Percentiles rank a stretch among this genome's conserved stretches.
Conservation (phyloP, 768 basidiomycete species). For the Boletus rufocinnamomeus region DNA sequence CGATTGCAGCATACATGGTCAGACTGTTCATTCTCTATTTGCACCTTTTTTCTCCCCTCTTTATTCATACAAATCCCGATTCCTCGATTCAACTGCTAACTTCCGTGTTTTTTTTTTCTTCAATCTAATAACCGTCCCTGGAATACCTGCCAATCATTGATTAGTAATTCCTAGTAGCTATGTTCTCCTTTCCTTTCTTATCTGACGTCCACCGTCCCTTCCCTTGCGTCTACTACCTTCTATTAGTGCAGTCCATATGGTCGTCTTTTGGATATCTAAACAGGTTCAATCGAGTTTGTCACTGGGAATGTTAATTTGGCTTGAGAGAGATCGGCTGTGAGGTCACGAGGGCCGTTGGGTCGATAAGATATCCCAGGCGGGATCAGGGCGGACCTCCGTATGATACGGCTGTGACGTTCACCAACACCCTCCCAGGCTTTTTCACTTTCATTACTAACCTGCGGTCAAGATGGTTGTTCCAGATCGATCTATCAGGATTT, state of each 20-base stretch:
- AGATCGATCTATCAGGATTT: constrained; percentile 79
- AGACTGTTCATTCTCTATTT: constrained; percentile 5
- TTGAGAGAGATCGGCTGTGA: background rate
- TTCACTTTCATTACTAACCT: background rate
- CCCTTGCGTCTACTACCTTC: constrained; percentile 5
- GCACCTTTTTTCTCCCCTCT: background rate
- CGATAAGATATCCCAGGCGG: constrained; percentile 16
- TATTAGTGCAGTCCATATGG: constrained; percentile 23
- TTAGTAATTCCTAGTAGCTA: constrained; percentile 22
- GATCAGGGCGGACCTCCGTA: background rate
- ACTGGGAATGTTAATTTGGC: constrained; percentile 1
- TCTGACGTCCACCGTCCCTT: background rate
- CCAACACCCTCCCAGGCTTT: background rate
- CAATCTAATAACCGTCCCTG: constrained; percentile 27
- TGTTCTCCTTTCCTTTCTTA: constrained; percentile 29
- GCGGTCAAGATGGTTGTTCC: constrained; percentile 43
- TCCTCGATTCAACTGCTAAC: constrained; percentile 18
- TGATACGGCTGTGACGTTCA: background rate
- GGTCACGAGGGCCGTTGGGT: constrained; percentile 3
- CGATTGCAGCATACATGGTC: constrained; percentile 2
- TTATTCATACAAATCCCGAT: constrained; percentile 6
- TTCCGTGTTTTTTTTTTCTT: constrained; percentile 5
- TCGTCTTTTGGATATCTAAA: constrained; percentile 24
- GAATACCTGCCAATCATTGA: constrained; percentile 28
- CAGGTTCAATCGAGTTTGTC: constrained; percentile 1